Conservation (phyloP, 805 yeast genomes). For the Yarrowia deformans region DNA sequence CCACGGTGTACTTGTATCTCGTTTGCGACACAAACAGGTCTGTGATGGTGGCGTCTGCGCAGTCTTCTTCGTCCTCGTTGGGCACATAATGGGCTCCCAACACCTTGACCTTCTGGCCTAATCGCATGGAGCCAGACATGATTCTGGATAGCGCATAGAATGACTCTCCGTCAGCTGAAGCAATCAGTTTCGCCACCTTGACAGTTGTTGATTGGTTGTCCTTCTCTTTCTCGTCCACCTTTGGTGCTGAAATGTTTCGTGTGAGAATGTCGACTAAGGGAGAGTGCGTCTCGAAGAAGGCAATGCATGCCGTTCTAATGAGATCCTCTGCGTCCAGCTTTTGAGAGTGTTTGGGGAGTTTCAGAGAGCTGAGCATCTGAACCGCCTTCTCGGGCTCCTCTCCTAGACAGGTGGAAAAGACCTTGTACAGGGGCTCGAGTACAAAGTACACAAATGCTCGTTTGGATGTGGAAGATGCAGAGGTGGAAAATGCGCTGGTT, state of each 20-base stretch:
- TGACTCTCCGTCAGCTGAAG: constrained; percentile 59
- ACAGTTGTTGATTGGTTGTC: constrained; percentile 56
- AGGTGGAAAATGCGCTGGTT: constrained; percentile 56
- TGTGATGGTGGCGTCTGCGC: constrained; percentile 50
- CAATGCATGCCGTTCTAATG: constrained; percentile 60
- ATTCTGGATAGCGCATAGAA: constrained; percentile 69
- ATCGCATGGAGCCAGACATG: constrained; percentile 62
- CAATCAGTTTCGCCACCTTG: constrained; percentile 64
- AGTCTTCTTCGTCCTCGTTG: constrained; percentile 65
- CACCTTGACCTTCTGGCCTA: constrained; percentile 59
- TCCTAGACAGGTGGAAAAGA: constrained; percentile 18
- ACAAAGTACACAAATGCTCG: constrained; percentile 69
- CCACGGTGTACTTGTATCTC: constrained; percentile 66
- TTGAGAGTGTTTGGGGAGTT: constrained; percentile 46
- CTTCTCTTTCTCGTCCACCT: constrained; percentile 40
- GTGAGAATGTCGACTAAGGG: constrained; percentile 62
- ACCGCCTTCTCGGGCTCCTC: constrained; percentile 54
- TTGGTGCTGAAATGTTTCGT: constrained; percentile 44
- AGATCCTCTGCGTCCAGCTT: constrained; percentile 65
- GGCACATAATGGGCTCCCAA: constrained; percentile 61
- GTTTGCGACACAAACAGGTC: constrained; percentile 65
- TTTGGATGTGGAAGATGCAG: constrained; percentile 45
- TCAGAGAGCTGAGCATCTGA: constrained; percentile 53
- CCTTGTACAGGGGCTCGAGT: constrained; percentile 52
- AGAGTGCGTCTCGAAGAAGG: constrained; percentile 60